Percentiles rank a stretch among this genome's conserved stretches.
phyloP scores from a whole-genome alignment of 192 early-diverging fungal species.

The Linnemannia exigua region DNA sequence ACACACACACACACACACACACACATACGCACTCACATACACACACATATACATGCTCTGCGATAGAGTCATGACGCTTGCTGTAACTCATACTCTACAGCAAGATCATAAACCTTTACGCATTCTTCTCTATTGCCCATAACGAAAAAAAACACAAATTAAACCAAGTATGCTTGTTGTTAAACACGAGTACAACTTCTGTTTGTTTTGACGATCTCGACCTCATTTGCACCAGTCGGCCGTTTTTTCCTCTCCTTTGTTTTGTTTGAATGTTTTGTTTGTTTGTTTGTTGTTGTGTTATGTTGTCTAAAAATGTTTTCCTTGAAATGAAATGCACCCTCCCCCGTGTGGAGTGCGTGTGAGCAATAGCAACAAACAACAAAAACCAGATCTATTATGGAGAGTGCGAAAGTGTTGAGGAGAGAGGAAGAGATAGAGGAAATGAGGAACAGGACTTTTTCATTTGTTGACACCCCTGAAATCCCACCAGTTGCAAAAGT shows the following conservation, averaged over 20 bases:
- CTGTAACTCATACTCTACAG: no score
- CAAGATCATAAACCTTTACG: no score
- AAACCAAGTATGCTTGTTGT: neutral
- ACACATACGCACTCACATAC: no score
- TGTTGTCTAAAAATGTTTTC: neutral
- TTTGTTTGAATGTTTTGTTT: neutral
- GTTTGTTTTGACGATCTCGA: neutral
- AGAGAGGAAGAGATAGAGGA: neutral
- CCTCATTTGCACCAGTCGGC: conserved; percentile 1
- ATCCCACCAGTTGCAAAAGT: no score
- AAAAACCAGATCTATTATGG: no score
- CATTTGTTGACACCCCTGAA: no score
- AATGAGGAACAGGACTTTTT: no score
- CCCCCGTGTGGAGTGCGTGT: neutral
- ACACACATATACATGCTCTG: no score
- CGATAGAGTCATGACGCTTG: no score
- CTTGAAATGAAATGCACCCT: neutral
- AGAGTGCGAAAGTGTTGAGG: neutral
- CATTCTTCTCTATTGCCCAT: no score
- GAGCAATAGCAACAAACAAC: neutral
- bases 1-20: no score
- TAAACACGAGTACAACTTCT: neutral
- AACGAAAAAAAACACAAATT: no score
- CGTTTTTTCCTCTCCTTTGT: neutral
- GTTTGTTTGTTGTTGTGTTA: neutral